A percentile compares a stretch with the other conserved stretches of the same genome.
Conservation (phyloP, 2,329 filamentous ascomycete genomes). For the Chrysoporthe cubensis region DNA sequence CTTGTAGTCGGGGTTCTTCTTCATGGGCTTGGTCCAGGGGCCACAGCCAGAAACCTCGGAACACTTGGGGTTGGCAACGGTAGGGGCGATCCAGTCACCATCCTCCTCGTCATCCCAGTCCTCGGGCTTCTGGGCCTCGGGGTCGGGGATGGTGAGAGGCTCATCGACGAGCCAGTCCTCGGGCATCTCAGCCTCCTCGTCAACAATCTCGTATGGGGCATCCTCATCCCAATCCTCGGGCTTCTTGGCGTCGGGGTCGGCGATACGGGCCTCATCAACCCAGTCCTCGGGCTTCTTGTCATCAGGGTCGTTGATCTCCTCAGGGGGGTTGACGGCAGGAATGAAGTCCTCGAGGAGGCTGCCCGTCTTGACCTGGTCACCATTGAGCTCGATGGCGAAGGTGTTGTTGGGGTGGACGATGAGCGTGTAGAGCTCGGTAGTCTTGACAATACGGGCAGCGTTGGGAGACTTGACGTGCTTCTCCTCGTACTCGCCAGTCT, state of each 20-base stretch:
- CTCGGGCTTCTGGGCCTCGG: conserved; percentile 95
- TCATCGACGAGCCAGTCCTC: conserved; percentile 97
- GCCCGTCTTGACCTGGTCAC: conserved; percentile 84
- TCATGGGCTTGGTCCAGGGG: conserved; percentile 88
- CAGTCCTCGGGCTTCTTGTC: conserved; percentile 94
- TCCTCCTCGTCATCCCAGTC: conserved; percentile 99
- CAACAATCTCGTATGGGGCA: conserved; percentile 92
- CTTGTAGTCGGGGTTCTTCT: conserved; percentile 96
- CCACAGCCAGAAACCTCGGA: conserved; percentile 91
- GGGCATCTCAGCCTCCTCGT: conserved; percentile 87
- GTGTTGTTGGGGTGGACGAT: conserved; percentile 97
- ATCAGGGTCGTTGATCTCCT: conserved; percentile 93
- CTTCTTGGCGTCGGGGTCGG: conserved; percentile 92
- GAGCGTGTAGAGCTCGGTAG: conserved; percentile 92
- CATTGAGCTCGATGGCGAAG: conserved; percentile 89
- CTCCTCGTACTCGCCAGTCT: conserved; percentile 99
- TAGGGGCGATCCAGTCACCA: conserved; percentile 92
- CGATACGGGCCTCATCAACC: conserved; percentile 91
- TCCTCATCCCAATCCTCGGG: conserved; percentile 99
- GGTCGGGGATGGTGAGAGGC: conserved; percentile 81
- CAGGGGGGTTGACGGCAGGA: conserved; percentile 88
- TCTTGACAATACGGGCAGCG: conserved; percentile 86
- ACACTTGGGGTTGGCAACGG: conserved; percentile 94
- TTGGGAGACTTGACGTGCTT: conserved; percentile 92
- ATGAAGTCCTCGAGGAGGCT: conserved; percentile 92